These are phyloP conservation scores for Scheffersomyces coipomensis DNA, from an alignment of 805 yeast species.

Conservation along the genomic window DNA sequence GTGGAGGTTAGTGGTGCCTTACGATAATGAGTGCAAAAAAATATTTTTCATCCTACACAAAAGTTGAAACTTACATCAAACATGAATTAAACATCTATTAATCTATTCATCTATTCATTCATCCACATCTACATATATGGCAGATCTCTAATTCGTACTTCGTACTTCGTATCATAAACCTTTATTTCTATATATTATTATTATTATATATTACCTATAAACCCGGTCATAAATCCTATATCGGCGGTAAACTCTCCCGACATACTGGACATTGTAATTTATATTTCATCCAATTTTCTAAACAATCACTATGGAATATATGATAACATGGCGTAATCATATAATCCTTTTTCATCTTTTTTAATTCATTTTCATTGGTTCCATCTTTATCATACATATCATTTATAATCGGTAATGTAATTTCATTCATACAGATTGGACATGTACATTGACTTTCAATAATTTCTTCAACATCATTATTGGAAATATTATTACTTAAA, in stretches of 20 bases:
- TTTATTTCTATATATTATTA: too few relatives aligned
- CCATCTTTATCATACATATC: constrained; percentile 11
- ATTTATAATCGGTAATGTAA: constrained; percentile 52
- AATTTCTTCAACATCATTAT: constrained; percentile 18
- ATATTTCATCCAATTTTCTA: constrained; percentile 91
- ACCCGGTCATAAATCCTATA: too few relatives aligned
- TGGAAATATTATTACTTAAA: constrained; percentile 16
- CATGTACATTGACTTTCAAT: constrained; percentile 62
- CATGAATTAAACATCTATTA: too few relatives aligned
- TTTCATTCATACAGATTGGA: constrained; percentile 84
- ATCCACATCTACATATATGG: too few relatives aligned
- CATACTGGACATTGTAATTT: constrained; percentile 94
- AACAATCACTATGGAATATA: constrained; percentile 84
- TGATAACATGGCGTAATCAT: constrained; percentile 93
- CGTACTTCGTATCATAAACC: too few relatives aligned
- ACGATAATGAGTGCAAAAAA: too few relatives aligned
- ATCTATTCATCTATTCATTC: too few relatives aligned
- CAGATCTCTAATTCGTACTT: too few relatives aligned
- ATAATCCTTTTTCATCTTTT: constrained; percentile 41
- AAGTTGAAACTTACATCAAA: too few relatives aligned
- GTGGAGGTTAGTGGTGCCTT: too few relatives aligned
- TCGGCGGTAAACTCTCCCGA: constrained; percentile 79
- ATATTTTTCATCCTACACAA: too few relatives aligned
- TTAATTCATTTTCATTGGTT: constrained; percentile 6
- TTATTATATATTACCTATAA: too few relatives aligned